Evolutionary conservation across 169 alveolate genomes (phyloP), one percentile per base, ranked within the genome.

Genomic region (Eimeria acervulina): DNA sequence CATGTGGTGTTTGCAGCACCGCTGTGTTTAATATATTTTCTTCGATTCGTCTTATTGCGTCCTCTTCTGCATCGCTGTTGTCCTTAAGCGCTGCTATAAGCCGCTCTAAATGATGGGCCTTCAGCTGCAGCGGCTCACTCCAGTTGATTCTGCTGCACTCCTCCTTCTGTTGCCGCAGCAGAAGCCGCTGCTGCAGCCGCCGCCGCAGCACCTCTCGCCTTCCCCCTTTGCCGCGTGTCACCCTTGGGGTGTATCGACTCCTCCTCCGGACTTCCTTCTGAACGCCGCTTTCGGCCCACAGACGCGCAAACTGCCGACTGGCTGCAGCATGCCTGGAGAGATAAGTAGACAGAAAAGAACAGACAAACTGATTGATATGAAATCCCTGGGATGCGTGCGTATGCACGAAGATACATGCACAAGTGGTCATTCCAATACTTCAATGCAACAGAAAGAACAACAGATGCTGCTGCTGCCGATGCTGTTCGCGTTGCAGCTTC

Each of bases 231-330:
- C 89, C 89, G n/a, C 89, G 5, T 38, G 89, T 80, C 1, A 80
- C 66, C 26, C 89, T 38, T 44, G 70, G 89, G 68, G 89, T 80
- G 89, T 80, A n/a, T 80, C 89, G 66, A 44, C 66, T 26, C 89
- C 89, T 42, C 66, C 47, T 66, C 0, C 89, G 66, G 15, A 80
- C 44, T n/a, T 80, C 89, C 23, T 51, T 80, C 40, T 80, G 89
- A 40, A 80, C 89, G 19, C 89, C 89, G 40, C 89, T 80, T 38
- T 80, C 89, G 3, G 89, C 89, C 89, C 89, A 80, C 40, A 80
- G 66, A 1, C 89, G 89, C 13, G 61, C 89, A n/a, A 80, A 80
- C 68, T 80, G 89, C 15, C 89, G 89, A 2, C 38, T 42, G 5
- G 89, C 89, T 0, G 55, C 6, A 12, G 31, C 1, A n/a, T 80